These are phyloP conservation scores for Aspergillus heteromorphus DNA, from an alignment of 495 filamentous ascomycete genomes.

Conservation along the genomic window DNA sequence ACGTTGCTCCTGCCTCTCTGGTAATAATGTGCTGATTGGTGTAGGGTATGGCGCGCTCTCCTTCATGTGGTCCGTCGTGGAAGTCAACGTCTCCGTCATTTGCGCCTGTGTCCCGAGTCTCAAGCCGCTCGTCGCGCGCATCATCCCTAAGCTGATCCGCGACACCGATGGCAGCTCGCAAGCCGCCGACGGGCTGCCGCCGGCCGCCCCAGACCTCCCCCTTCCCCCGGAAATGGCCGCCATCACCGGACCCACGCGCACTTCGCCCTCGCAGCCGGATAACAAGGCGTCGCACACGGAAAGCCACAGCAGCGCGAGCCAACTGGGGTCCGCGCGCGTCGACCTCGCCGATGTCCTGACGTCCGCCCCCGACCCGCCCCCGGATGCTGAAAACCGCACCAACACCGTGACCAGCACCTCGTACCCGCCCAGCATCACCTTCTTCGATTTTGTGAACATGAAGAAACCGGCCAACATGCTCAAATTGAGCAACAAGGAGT, in stretches of 20 bases:
- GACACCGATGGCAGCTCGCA: conserved; percentile 36
- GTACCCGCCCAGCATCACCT: conserved; percentile 36
- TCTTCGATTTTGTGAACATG: conserved; percentile 85
- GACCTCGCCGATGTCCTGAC: conserved; percentile 34
- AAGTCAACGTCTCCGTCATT: conserved; percentile 84
- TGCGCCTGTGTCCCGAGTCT: conserved; percentile 84
- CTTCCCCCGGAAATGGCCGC: background rate
- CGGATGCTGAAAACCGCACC: conserved; percentile 27
- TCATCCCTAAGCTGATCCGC: conserved; percentile 67
- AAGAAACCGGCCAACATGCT: conserved; percentile 73
- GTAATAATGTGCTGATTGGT: background rate
- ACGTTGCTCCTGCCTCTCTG: conserved; percentile 6
- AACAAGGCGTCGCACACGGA: conserved; percentile 1
- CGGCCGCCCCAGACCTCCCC: conserved; percentile 1
- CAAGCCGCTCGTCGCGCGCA: conserved; percentile 74
- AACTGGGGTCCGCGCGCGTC: conserved; percentile 11
- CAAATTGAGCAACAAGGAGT: conserved; percentile 51
- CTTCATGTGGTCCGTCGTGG: conserved; percentile 89
- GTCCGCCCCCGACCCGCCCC: conserved; percentile 16
- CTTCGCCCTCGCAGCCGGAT: background rate
- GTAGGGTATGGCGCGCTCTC: conserved; percentile 72
- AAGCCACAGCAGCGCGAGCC: conserved; percentile 2
- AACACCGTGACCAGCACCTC: conserved; percentile 28
- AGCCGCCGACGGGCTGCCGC: conserved; percentile 13
- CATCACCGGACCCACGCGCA: background rate